Base-by-base conservation (phyloP, 257 asterid species). In the Mentha longifolia region DNA sequence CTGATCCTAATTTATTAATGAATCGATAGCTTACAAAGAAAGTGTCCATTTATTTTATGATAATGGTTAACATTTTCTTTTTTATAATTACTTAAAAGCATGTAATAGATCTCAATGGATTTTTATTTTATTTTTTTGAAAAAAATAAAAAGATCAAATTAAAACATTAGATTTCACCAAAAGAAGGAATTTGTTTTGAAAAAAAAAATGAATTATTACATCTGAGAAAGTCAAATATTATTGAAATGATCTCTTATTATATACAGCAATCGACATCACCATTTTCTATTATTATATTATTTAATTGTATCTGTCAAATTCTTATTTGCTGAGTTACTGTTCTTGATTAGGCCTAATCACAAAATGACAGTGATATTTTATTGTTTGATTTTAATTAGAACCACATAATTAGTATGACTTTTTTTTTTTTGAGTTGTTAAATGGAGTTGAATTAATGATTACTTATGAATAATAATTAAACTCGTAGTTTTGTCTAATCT, bases 371-470 rank as follows among this genome's bases (percentile, higher is more conserved):
- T n/a, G n/a, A n/a, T n/a, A n/a, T n/a, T n/a, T n/a, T n/a, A n/a
- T n/a, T n/a, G n/a, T n/a, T n/a, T n/a, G n/a, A n/a, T n/a, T n/a
- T n/a, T n/a, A n/a, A n/a, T n/a, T n/a, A n/a, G n/a, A n/a, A n/a
- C n/a, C n/a, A n/a, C n/a, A n/a, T n/a, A n/a, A n/a, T 55, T 55
- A n/a, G 12, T 20, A 55, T 55, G 61, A 55, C 61, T 33, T n/a
- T n/a, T 33, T 15, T 15, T 54, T 54, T 5, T 6, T 14, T 0
- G 1, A 2, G 39, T 35, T 5, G 39, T 5, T 35, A 35, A 35
- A 35, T 5, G 8, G n/a, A 35, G 39, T 35, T 35, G 8, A 35
- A 5, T 5, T 28, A 28, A 28, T 28, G 3, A 28, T 28, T 28
- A 28, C 31, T 28, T 28, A 28, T 28, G 31, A 1, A 1, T 28